Base-by-base conservation (phyloP, 148 eudicot genomes). In the Drosera capensis region DNA sequence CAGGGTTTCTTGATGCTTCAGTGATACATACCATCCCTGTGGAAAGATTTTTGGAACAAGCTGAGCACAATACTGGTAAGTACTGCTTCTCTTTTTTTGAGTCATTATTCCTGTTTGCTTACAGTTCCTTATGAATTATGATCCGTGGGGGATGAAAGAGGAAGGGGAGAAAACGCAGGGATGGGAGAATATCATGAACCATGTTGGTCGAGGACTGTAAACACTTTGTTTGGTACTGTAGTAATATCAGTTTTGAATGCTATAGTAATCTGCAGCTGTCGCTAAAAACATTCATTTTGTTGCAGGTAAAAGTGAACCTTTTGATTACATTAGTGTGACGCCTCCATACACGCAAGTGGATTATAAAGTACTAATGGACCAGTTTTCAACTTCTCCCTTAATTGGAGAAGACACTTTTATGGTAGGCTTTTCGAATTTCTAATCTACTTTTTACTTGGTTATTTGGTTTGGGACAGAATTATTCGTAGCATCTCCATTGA, bases 271-370 rank as follows among this genome's bases (percentile, higher is more conserved):
- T 38, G 45, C 42, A 40, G 20, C 20, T 28, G 3, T 44, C 14
- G 34, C 12, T 49, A 17, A 35, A 41, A 14, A 35, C 23, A 25
- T 44, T 21, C n/a, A n/a, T 26, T 54, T 77, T 19, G 21, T 14
- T 75, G 65, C 46, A 81, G 96, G 85, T 49, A 64, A 70, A 68
- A 68, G 63, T 20, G 72, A 66, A 43, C 58, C 60, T 3, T 83
- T 83, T 65, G 92, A 83, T 67, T 88, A 79, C 50, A 68, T 87
- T 51, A 87, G 96, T 62, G 86, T 82, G 55, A 87, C 96, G 44
- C 96, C 96, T 43, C 96, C 94, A 51, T 87, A 88, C 53, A 63
- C 58, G 66, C 49, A 72, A 64, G 94, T 88, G 49, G 92, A 88
- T 59, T 88, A 88, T 63, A 81, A 56, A 5, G 43, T 77, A 36